phyloP scores from a whole-genome alignment of 257 asterid species.

The Eucommia ulmoides region DNA sequence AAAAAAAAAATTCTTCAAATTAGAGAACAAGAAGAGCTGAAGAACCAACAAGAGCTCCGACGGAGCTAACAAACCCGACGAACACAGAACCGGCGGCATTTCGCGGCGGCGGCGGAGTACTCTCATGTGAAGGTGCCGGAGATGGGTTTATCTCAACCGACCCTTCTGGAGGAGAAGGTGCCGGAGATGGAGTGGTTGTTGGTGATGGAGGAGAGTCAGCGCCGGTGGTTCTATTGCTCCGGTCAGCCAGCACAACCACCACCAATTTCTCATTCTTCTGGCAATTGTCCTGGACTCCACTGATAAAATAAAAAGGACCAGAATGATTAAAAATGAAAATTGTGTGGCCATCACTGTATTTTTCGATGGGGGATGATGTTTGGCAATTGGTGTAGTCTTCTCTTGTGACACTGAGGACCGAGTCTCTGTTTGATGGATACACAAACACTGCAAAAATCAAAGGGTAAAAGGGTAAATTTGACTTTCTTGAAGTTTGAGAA shows the following conservation, averaged over 20 bases:
- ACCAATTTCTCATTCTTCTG: not conserved
- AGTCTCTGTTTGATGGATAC: constrained; percentile 12
- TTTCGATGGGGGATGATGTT: not conserved
- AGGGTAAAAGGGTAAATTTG: not conserved
- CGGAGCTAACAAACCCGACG: not conserved
- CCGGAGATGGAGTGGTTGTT: not conserved
- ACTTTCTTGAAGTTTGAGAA: no score
- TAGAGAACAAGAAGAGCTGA: not conserved
- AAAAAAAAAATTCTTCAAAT: not conserved
- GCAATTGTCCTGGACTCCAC: not conserved
- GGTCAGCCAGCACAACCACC: constrained; percentile 4
- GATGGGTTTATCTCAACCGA: not conserved
- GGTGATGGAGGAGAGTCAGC: not conserved
- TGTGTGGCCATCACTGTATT: not conserved
- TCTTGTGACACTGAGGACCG: not conserved
- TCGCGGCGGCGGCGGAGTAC: not conserved
- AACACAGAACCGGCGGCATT: not conserved
- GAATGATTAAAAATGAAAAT: not conserved
- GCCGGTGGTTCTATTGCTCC: not conserved
- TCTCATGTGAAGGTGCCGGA: not conserved
- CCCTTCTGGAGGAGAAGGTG: not conserved
- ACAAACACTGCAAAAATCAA: constrained; percentile 44
- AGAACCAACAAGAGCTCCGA: not conserved
- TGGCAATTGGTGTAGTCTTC: not conserved
- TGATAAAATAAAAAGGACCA: constrained; percentile 1